Percentiles rank a stretch among this genome's conserved stretches.
Conservation (phyloP, 257 asterid species). For the Capsicum rhomboideum region DNA sequence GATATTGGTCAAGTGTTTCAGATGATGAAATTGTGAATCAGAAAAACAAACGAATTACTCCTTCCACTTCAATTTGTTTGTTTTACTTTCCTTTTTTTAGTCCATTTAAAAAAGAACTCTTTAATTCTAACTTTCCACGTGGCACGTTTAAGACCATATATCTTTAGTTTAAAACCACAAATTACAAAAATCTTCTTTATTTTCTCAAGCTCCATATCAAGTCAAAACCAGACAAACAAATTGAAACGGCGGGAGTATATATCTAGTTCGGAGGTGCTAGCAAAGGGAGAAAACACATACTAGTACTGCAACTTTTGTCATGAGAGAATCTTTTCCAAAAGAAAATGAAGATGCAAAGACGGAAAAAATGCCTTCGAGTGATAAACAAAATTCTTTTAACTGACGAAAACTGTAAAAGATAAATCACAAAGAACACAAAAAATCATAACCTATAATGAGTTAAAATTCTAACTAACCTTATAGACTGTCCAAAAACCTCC, state of each 20-base stretch:
- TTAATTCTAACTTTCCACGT: neutral
- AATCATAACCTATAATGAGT: neutral
- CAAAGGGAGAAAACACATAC: neutral
- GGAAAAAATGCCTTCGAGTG: neutral
- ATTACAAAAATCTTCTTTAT: neutral
- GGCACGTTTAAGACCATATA: neutral
- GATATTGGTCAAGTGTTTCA: neutral
- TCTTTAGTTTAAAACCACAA: neutral
- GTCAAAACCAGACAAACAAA: neutral
- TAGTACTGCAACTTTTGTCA: neutral
- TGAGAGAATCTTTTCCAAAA: neutral
- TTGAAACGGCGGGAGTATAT: neutral
- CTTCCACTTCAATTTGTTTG: neutral
- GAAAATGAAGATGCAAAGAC: neutral
- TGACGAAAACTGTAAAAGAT: neutral
- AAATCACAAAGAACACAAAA: neutral
- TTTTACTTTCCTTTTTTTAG: neutral
- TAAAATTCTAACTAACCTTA: neutral
- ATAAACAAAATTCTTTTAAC: too few relatives aligned
- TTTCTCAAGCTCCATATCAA: neutral
- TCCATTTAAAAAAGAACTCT: neutral
- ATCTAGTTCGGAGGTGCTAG: neutral
- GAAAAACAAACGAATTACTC: neutral
- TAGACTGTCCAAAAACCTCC: conserved; percentile 1
- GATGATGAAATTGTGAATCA: neutral